A percentile compares a stretch with the other conserved stretches of the same genome.
Evolutionary conservation across 257 asterid genomes (phyloP).

Genomic region (Solanum chmielewskii): DNA sequence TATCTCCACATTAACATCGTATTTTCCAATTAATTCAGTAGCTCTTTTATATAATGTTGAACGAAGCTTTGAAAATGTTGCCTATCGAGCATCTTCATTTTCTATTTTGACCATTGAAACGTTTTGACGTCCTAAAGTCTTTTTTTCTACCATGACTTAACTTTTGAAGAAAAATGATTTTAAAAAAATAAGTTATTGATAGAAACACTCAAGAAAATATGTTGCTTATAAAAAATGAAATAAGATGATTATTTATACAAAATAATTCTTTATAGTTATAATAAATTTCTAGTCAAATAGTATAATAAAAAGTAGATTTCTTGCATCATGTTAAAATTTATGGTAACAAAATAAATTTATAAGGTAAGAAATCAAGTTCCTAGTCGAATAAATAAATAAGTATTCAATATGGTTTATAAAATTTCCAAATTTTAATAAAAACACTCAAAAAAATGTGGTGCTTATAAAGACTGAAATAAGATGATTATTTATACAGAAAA

Average conservation of each 20-base stretch:
- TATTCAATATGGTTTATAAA: no score
- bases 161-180: background rate
- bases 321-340: no score
- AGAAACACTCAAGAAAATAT: background rate
- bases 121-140: slow-evolving; percentile 18
- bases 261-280: no score
- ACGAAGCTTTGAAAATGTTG: slow-evolving; percentile 20
- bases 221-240: background rate
- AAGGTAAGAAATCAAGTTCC: no score
- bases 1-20: slow-evolving; percentile 15
- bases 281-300: no score
- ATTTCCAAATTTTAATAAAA: background rate
- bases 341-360: no score
- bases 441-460: background rate
- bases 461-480: background rate
- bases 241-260: background rate
- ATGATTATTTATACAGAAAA: background rate
- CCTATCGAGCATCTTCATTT: slow-evolving; percentile 10
- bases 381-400: no score
- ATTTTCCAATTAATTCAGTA: slow-evolving; percentile 14
- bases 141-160: background rate
- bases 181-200: background rate
- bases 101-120: slow-evolving; percentile 8
- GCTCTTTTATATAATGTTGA: slow-evolving; percentile 16
- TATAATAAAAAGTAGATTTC: no score